Evolutionary conservation across 139 green algal genomes (phyloP), one percentile per base, ranked within the genome.

Genomic region (Auxenochlorella pyrenoidosa): DNA sequence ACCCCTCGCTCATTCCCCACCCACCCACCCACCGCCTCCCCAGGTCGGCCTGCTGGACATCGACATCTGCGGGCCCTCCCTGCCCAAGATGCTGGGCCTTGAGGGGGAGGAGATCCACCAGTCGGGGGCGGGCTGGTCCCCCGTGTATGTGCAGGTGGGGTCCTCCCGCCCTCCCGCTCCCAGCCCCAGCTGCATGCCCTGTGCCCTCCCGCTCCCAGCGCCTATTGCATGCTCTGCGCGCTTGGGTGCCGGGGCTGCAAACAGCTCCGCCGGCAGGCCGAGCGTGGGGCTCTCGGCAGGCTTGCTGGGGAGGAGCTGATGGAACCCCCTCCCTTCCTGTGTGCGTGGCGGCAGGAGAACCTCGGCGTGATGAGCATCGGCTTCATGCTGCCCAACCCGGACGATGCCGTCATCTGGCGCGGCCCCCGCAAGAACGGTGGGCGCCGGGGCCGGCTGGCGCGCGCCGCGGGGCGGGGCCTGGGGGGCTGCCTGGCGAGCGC

Each of bases 361-460:
- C 93, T 99, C 77, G 96, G 93, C 0, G 97, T 99, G 79, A 99
- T 99, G 98, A 98, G 95, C 75, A 99, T 99, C 78, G 97, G 97
- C 30, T 99, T 99, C 89, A 95, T 99, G 95, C 94, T 99, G 75
- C 94, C 95, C 10, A 95, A 98, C 91, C 92, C 94, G 26, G 97
- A 99, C 82, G 97, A 99, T 47, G 95, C 98, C 0, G 97, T 99
- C 66, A 97, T 99, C 51, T 99, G 98, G 98, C 90, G 98, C 0
- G 98, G 98, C 0, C 98, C 98, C 2, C 91, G 95, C 68, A 99
- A 99, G 93, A 99, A 99, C 86, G 95, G 80, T 85, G 80, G 16
- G 80, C 41, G 10, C 1, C n/a, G n/a, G n/a, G n/a, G n/a, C n/a
- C n/a, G n/a, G n/a, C n/a, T n/a, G n/a, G n/a, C 10, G 8, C 47